A percentile compares a stretch with the other conserved stretches of the same genome.
Evolutionary conservation across 345 rosid genomes (phyloP).

Genomic region (Populus simonii): DNA sequence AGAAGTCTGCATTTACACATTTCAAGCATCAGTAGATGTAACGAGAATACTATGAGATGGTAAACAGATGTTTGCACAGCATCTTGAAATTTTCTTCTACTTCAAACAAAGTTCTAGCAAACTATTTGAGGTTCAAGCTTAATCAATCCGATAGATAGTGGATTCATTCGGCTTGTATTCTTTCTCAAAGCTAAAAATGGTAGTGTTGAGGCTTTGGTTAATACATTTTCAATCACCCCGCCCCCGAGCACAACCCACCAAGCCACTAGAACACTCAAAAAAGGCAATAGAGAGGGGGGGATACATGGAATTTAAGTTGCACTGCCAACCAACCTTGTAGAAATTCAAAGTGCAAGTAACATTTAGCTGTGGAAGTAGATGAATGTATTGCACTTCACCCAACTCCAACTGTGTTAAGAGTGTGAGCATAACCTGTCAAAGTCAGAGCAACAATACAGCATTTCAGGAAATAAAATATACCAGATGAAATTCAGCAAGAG

Average conservation of each 20-base stretch:
- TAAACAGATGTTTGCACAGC: not conserved
- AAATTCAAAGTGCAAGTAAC: conserved; percentile 78
- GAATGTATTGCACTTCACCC: conserved; percentile 79
- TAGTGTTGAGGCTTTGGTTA: not conserved
- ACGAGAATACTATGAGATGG: not conserved
- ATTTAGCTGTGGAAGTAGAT: conserved; percentile 65
- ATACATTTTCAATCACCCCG: not conserved
- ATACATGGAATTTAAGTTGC: not conserved
- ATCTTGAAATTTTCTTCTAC: not conserved
- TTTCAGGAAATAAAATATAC: not conserved
- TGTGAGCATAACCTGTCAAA: conserved; percentile 85
- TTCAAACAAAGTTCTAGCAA: not conserved
- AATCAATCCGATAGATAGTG: not conserved
- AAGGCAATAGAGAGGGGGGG: not conserved
- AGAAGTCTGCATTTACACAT: conserved; percentile 58
- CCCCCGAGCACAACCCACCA: not conserved
- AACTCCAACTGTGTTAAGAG: conserved; percentile 83
- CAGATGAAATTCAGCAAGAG: conserved; percentile 3
- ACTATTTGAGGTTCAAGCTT: not conserved
- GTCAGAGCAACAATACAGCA: conserved; percentile 6
- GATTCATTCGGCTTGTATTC: not conserved
- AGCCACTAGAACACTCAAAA: not conserved
- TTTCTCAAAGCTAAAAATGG: conserved; percentile 3
- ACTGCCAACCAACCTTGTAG: conserved; percentile 61
- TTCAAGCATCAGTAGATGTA: conserved; percentile 21